A percentile compares a stretch with the other conserved stretches of the same genome.
phyloP scores from a whole-genome alignment of 2,329 filamentous ascomycete genomes.

The Ceratocystis cacaofunesta region DNA sequence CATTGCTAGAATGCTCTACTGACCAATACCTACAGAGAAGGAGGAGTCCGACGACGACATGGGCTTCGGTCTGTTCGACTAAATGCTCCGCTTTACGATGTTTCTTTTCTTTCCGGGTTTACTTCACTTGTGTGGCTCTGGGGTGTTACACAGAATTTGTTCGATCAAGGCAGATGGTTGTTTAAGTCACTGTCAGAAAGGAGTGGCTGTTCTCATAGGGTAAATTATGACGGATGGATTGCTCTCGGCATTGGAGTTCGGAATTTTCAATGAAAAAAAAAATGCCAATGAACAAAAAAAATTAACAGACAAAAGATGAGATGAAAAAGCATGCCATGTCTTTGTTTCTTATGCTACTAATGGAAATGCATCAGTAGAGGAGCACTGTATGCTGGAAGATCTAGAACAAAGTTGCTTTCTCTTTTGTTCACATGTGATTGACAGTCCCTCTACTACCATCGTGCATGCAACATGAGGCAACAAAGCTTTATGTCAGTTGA shows the following conservation, averaged over 20 bases:
- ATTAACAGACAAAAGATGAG: slow-evolving; percentile 11
- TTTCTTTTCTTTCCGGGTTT: slow-evolving; percentile 33
- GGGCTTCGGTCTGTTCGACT: slow-evolving; percentile 58
- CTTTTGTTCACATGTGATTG: neutral
- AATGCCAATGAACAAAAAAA: slow-evolving; percentile 21
- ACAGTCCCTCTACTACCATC: too few relatives aligned
- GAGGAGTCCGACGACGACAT: slow-evolving; percentile 29
- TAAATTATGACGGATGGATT: slow-evolving; percentile 28
- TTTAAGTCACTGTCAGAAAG: slow-evolving; percentile 15
- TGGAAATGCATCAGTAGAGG: too few relatives aligned
- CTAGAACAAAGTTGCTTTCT: neutral
- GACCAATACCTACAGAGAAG: slow-evolving; percentile 29
- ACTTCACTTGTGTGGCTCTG: slow-evolving; percentile 41
- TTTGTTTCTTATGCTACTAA: too few relatives aligned
- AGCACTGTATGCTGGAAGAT: too few relatives aligned
- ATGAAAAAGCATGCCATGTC: neutral
- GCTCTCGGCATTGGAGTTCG: slow-evolving; percentile 30
- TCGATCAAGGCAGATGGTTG: slow-evolving; percentile 32
- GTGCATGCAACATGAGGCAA: neutral
- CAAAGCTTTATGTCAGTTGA: neutral
- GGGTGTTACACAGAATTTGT: slow-evolving; percentile 35
- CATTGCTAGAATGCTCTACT: neutral
- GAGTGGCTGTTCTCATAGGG: slow-evolving; percentile 32
- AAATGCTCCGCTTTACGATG: slow-evolving; percentile 25
- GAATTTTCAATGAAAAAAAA: slow-evolving; percentile 25